Conservation (phyloP, 192 early-diverging fungal species). For the Chytriomyces sp. region DNA sequence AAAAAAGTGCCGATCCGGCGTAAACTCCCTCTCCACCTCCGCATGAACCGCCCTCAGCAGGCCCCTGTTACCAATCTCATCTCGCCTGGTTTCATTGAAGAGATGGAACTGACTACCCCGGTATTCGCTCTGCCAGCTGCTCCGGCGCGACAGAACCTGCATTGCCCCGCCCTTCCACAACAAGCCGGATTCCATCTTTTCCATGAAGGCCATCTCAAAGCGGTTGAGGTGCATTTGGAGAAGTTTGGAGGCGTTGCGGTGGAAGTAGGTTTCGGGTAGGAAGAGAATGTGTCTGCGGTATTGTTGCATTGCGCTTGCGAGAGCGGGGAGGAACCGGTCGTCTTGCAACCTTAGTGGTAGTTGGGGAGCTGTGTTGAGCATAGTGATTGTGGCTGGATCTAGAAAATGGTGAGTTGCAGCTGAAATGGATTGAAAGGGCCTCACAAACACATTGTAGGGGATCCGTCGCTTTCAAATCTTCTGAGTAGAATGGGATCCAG, state of each 20-base stretch:
- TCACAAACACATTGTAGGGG: constrained; percentile 27
- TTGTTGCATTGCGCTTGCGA: constrained; percentile 31
- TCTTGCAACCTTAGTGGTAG: neutral
- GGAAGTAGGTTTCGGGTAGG: constrained; percentile 32
- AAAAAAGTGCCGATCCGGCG: constrained; percentile 22
- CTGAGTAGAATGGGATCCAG: constrained; percentile 45
- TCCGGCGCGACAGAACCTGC: too few species aligned
- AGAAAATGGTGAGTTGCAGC: neutral
- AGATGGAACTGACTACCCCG: neutral
- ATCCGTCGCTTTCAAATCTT: neutral
- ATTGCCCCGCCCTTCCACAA: neutral
- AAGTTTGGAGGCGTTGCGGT: constrained; percentile 16
- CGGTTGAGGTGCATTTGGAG: constrained; percentile 26
- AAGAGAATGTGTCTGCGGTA: constrained; percentile 37
- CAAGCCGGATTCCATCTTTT: neutral
- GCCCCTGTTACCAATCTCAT: neutral
- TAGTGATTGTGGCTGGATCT: neutral
- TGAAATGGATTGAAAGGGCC: neutral
- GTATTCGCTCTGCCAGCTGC: too few species aligned
- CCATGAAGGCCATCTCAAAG: neutral
- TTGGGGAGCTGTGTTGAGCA: neutral
- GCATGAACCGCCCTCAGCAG: neutral
- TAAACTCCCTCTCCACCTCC: neutral
- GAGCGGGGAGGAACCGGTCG: constrained; percentile 9
- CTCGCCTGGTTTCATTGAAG: neutral